phyloP scores from a whole-genome alignment of 2,329 filamentous ascomycete genomes.

The Penicillium griseofulvum region DNA sequence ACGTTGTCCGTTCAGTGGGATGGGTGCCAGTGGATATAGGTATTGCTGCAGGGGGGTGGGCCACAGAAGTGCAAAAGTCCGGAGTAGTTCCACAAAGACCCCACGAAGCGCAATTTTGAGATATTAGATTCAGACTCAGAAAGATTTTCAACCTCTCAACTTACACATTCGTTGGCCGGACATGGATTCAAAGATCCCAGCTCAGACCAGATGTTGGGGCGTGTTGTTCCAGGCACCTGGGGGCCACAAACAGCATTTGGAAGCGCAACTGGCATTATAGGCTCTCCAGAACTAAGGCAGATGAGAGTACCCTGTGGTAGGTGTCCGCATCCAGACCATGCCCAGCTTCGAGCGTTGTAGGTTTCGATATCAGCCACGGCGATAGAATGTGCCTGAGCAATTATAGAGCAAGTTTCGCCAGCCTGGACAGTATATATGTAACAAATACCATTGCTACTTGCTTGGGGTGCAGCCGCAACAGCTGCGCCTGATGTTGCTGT shows the following conservation, averaged over 20 bases:
- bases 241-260: slow-evolving; percentile 49
- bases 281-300: slow-evolving; percentile 42
- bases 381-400: slow-evolving; percentile 38
- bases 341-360: slow-evolving; percentile 47
- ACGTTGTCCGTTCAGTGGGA: neutral
- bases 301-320: slow-evolving; percentile 35
- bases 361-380: slow-evolving; percentile 41
- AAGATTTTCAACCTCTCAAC: neutral
- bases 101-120: neutral
- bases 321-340: slow-evolving; percentile 41
- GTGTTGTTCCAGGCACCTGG: slow-evolving; percentile 40
- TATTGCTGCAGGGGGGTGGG: neutral
- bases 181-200: slow-evolving; percentile 10
- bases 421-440: slow-evolving; percentile 33
- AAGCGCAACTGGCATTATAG: slow-evolving; percentile 43
- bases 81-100: neutral
- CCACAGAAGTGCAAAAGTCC: neutral
- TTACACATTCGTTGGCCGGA: slow-evolving; percentile 7
- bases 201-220: slow-evolving; percentile 30
- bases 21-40: neutral
- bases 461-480: neutral
- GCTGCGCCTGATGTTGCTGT: neutral
- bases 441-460: slow-evolving; percentile 28
- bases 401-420: slow-evolving; percentile 36
- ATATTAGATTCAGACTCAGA: neutral